A percentile compares a stretch with the other conserved stretches of the same genome.
Conservation (phyloP, 1,284 basidiomycete genomes). For the Neolentinus lepideus region DNA sequence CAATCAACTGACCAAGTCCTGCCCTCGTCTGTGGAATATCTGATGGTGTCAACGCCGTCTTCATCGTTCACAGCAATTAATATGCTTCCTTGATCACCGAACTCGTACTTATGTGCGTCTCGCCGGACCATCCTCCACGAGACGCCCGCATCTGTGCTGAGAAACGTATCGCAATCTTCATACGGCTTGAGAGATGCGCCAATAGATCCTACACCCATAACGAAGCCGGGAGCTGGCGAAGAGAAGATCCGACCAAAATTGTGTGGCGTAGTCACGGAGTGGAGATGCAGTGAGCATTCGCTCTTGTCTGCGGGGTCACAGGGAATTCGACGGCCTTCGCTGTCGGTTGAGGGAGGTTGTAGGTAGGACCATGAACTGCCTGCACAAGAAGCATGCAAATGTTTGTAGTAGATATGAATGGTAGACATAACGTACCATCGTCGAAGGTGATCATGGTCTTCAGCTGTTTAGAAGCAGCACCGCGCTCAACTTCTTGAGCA, state of each 20-base stretch:
- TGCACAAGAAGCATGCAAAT: conserved; percentile 12
- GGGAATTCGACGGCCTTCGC: conserved; percentile 49
- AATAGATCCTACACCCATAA: conserved; percentile 92
- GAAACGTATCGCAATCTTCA: conserved; percentile 89
- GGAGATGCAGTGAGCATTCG: conserved; percentile 81
- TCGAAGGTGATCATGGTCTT: conserved; percentile 85
- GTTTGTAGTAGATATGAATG: background rate
- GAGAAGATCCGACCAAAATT: conserved; percentile 94
- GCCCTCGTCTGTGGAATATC: conserved; percentile 86
- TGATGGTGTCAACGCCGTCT: conserved; percentile 63
- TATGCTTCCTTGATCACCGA: conserved; percentile 86
- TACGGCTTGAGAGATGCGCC: conserved; percentile 72
- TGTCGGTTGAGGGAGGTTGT: conserved; percentile 54
- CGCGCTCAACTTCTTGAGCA: conserved; percentile 71
- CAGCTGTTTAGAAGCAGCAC: conserved; percentile 53
- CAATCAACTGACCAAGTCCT: conserved; percentile 63
- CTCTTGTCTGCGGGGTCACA: conserved; percentile 57
- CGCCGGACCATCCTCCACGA: conserved; percentile 77
- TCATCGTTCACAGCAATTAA: conserved; percentile 88
- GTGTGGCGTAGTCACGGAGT: conserved; percentile 87
- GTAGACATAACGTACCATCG: conserved; percentile 53
- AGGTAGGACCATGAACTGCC: conserved; percentile 75
- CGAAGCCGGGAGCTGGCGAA: conserved; percentile 87
- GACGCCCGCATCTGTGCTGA: conserved; percentile 86
- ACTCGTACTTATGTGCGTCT: conserved; percentile 91